These are phyloP conservation scores for Aspergillus sclerotiicarbonarius DNA, from an alignment of 495 filamentous ascomycete species.

Conservation along the genomic window DNA sequence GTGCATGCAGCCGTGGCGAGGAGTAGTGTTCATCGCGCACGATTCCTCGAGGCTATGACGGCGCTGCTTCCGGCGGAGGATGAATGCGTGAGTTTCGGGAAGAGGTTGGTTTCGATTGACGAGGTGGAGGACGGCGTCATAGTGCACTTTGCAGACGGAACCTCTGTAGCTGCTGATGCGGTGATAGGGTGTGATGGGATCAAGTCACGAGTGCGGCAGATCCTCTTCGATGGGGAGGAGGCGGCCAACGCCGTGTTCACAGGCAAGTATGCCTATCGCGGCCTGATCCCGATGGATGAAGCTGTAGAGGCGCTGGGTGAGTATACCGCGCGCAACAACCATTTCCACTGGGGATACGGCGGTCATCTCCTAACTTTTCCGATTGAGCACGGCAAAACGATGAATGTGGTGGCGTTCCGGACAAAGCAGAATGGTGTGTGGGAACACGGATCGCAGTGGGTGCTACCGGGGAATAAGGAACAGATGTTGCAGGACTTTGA, in stretches of 20 bases:
- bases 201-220: slow-evolving; percentile 9
- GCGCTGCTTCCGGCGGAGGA: neutral
- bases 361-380: slow-evolving; percentile 54
- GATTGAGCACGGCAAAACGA: slow-evolving; percentile 59
- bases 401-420: slow-evolving; percentile 58
- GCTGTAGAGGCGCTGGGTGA: slow-evolving; percentile 6
- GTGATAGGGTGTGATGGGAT: slow-evolving; percentile 18
- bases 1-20: neutral
- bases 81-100: neutral
- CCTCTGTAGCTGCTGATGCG: neutral
- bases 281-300: slow-evolving; percentile 9
- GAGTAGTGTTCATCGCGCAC: slow-evolving; percentile 9
- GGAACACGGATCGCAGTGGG: slow-evolving; percentile 46
- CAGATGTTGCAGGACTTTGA: slow-evolving; percentile 55
- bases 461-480: slow-evolving; percentile 52
- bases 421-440: slow-evolving; percentile 45
- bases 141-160: slow-evolving; percentile 6
- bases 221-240: slow-evolving; percentile 1
- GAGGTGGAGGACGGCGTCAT: neutral
- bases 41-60: slow-evolving; percentile 10
- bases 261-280: slow-evolving; percentile 13
- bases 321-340: slow-evolving; percentile 9
- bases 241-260: slow-evolving; percentile 3
- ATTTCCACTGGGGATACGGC: slow-evolving; percentile 2
- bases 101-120: neutral